Evolutionary conservation across 306 rosid species (phyloP), one percentile per base, ranked within the genome.

Genomic region (Prunus davidiana): DNA sequence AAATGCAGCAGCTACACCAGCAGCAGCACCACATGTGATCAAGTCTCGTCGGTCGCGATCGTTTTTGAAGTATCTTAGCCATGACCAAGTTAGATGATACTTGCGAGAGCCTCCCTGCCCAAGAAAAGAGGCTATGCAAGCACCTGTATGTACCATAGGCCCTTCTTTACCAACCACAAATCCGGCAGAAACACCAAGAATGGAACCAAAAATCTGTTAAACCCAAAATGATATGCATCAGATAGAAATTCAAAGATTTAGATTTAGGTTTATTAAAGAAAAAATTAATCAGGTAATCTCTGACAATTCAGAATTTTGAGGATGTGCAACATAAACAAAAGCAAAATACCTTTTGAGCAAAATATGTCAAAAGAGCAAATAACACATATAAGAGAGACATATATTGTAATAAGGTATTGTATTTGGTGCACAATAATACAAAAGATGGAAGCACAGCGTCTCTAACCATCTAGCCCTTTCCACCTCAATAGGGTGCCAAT

Each of bases 131-230:
- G 90, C 96, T 77, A 93, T 85, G 84, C 98, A 93, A 32, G 98
- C 90, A 85, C 98, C 98, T 16, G 98, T 90, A 66, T 93, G 98
- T 49, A 93, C 98, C 96, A 93, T 90, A 32, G 98, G 98, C 30
- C 98, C 98, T 89, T 93, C 98, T 76, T 93, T 93, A 28, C 98
- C 98, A 82, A 93, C 96, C 82, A 84, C 89, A 81, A 90, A 89
- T 57, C 98, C 98, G 3, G 91, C 96, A 1, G 96, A 88, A 60
- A 93, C 98, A 25, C 93, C 91, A 34, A 93, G 84, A 79, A 93
- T 79, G 22, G 98, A 93, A 73, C 98, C 96, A 81, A 93, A 85
- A 54, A 90, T 89, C 97, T 92, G 91, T 75, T 68, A 69, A 74
- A 76, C 19, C 80, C 74, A 81, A 32, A 77, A 58, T 73, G 32